These are phyloP conservation scores for Dipsacomyces acuminosporus DNA, from an alignment of 371 early-diverging fungal species.

Conservation along the genomic window DNA sequence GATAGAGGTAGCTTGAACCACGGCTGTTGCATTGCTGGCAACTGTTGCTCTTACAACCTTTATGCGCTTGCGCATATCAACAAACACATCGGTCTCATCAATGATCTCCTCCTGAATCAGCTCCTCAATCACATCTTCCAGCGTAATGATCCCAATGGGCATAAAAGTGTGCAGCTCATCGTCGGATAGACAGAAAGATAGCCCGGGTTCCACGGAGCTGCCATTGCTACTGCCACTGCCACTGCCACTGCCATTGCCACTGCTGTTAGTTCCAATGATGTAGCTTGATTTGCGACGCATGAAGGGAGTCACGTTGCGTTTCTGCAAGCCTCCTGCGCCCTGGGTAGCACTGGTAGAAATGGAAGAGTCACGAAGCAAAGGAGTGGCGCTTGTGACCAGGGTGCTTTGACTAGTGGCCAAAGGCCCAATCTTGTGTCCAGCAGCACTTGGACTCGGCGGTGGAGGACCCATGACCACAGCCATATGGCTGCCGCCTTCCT, in stretches of 20 bases:
- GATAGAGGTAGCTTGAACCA: background rate
- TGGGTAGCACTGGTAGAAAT: too few species aligned
- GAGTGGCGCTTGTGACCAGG: conserved; percentile 1
- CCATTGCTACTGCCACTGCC: conserved; percentile 2
- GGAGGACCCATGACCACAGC: conserved; percentile 46
- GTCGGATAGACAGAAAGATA: background rate
- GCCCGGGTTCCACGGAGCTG: background rate
- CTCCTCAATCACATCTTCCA: conserved; percentile 97
- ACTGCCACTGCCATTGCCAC: conserved; percentile 44
- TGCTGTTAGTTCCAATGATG: conserved; percentile 55
- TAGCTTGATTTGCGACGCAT: conserved; percentile 69
- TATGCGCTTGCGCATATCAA: conserved; percentile 60
- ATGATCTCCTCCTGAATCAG: conserved; percentile 85
- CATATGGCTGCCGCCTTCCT: conserved; percentile 84
- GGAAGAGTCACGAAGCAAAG: too few species aligned
- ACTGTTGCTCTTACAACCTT: conserved; percentile 48
- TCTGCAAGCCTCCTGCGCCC: background rate
- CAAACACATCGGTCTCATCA: conserved; percentile 91
- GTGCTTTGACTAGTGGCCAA: background rate
- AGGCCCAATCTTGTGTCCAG: background rate
- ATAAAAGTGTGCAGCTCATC: conserved; percentile 8
- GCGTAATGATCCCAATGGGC: conserved; percentile 87
- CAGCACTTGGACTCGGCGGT: background rate
- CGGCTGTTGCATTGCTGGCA: background rate
- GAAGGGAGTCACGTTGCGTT: background rate